Conservation (phyloP, 345 rosid species). For the Atalantia buxifolia region DNA sequence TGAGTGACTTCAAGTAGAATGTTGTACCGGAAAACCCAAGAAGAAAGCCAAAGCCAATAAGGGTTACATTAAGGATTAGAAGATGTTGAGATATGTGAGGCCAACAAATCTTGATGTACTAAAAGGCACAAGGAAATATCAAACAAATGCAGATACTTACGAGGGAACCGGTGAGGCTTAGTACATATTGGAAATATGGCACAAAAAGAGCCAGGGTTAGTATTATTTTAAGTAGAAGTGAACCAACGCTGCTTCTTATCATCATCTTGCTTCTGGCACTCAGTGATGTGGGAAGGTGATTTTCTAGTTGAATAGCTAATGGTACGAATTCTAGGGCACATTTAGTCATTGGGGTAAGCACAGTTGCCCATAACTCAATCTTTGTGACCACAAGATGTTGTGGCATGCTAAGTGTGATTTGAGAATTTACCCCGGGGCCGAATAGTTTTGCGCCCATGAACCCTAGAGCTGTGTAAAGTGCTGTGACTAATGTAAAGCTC, state of each 20-base stretch:
- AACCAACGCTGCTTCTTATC: conserved; percentile 52
- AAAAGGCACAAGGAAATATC: conserved; percentile 59
- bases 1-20: conserved; percentile 40
- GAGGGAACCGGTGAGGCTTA: conserved; percentile 47
- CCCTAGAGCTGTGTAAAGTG: conserved; percentile 50
- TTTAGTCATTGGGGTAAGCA: conserved; percentile 75
- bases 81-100: conserved; percentile 31
- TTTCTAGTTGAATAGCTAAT: conserved; percentile 69
- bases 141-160: conserved; percentile 52
- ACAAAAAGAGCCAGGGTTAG: conserved; percentile 52
- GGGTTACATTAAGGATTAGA: conserved; percentile 33
- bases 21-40: conserved; percentile 61
- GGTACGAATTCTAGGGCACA: conserved; percentile 78
- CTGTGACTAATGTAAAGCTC: conserved; percentile 59
- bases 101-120: conserved; percentile 61
- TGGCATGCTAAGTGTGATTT: conserved; percentile 75
- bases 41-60: conserved; percentile 47
- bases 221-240: conserved; percentile 45
- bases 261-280: conserved; percentile 31
- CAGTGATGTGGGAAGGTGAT: conserved; percentile 33
- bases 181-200: conserved; percentile 63
- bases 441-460: conserved; percentile 75
- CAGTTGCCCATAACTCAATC: conserved; percentile 77
- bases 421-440: conserved; percentile 56
- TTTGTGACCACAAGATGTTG: conserved; percentile 50